phyloP scores from a whole-genome alignment of 1,139 yeast genomes.

The Geotrichum reessii region DNA sequence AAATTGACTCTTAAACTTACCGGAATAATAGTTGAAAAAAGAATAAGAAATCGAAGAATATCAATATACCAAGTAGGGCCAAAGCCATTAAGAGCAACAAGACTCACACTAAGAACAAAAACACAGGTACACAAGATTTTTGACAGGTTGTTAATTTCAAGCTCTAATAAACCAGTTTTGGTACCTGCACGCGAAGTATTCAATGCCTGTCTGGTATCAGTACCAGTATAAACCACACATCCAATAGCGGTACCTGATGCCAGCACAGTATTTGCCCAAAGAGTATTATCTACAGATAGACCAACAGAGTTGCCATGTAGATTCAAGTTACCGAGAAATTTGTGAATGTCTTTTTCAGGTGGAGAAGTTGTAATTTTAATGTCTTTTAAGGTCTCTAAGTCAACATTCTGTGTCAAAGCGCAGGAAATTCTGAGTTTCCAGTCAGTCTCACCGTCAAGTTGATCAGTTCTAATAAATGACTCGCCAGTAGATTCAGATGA shows the following conservation, averaged over 20 bases:
- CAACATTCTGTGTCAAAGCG: slow-evolving; percentile 58
- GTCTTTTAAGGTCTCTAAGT: slow-evolving; percentile 43
- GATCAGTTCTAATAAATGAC: slow-evolving; percentile 92
- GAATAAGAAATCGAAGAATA: slow-evolving; percentile 78
- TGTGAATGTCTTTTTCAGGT: slow-evolving; percentile 80
- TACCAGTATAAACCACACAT: slow-evolving; percentile 82
- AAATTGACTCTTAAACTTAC: slow-evolving; percentile 90
- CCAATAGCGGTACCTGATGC: slow-evolving; percentile 93
- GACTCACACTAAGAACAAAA: slow-evolving; percentile 63
- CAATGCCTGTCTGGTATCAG: slow-evolving; percentile 89
- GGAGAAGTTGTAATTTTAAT: slow-evolving; percentile 61
- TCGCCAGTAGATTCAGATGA: slow-evolving; percentile 81
- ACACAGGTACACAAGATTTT: slow-evolving; percentile 87
- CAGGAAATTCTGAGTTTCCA: slow-evolving; percentile 89
- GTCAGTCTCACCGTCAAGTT: slow-evolving; percentile 97
- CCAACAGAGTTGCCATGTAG: slow-evolving; percentile 56
- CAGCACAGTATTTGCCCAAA: slow-evolving; percentile 97
- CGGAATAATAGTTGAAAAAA: slow-evolving; percentile 93
- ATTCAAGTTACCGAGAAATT: slow-evolving; percentile 69
- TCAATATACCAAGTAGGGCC: slow-evolving; percentile 80
- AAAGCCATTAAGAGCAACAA: slow-evolving; percentile 79
- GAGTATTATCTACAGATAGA: slow-evolving; percentile 77
- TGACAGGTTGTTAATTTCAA: slow-evolving; percentile 83
- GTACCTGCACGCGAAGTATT: slow-evolving; percentile 88
- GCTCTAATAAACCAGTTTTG: slow-evolving; percentile 81